Percentiles rank a stretch among this genome's conserved stretches.
Evolutionary conservation across 805 yeast species (phyloP).

Genomic region (Wickerhamiella shivajii): DNA sequence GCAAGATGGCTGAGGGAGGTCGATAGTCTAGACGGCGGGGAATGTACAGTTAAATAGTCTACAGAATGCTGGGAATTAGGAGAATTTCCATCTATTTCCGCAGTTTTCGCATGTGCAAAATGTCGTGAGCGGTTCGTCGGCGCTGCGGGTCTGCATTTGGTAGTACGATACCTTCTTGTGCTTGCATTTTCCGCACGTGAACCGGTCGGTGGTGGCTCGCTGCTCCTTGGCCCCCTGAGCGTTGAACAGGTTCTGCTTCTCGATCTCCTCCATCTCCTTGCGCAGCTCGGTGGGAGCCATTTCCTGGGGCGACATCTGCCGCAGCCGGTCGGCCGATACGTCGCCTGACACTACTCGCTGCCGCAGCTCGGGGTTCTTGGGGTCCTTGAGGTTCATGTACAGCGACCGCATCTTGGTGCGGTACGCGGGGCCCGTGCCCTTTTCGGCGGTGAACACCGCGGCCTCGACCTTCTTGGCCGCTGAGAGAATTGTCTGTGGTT

Average conservation of each 20-base stretch:
- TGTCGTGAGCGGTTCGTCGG: constrained; percentile 97
- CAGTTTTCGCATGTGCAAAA: constrained; percentile 96
- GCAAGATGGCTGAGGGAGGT: neutral
- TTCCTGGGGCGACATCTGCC: constrained; percentile 80
- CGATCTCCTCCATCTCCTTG: constrained; percentile 70
- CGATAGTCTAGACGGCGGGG: too few relatives aligned
- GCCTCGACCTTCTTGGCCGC: constrained; percentile 60
- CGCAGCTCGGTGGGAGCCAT: constrained; percentile 88
- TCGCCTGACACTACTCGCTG: constrained; percentile 51
- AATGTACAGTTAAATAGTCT: neutral
- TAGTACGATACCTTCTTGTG: constrained; percentile 93
- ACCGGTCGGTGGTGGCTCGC: constrained; percentile 90
- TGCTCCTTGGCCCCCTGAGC: constrained; percentile 97
- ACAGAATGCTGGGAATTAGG: constrained; percentile 27
- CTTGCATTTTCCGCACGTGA: constrained; percentile 95
- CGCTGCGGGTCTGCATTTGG: constrained; percentile 96
- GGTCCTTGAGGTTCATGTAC: constrained; percentile 75
- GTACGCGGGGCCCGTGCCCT: constrained; percentile 41
- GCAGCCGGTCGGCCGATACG: constrained; percentile 48
- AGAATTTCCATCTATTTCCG: constrained; percentile 97
- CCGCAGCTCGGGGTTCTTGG: constrained; percentile 77
- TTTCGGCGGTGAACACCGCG: constrained; percentile 50
- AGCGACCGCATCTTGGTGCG: constrained; percentile 74
- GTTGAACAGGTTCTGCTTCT: constrained; percentile 78
- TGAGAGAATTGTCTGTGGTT: constrained; percentile 45